These are phyloP conservation scores for Aspergillus bridgeri DNA, from an alignment of 495 filamentous ascomycete species.

Conservation along the genomic window DNA sequence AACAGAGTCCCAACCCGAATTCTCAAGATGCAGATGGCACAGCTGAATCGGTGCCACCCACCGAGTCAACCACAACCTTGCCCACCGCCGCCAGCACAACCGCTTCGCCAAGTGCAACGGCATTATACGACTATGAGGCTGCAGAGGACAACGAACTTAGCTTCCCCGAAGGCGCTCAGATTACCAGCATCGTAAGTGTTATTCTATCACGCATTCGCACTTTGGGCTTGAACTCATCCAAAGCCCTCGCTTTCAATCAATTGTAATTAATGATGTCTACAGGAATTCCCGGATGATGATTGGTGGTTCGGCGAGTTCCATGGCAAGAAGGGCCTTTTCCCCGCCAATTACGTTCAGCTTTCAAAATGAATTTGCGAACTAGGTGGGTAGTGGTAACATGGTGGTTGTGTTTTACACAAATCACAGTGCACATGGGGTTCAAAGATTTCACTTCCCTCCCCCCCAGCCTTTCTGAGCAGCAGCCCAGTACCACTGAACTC, in stretches of 20 bases:
- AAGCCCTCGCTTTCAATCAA: not conserved
- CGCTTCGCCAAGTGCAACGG: constrained; percentile 65
- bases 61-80: constrained; percentile 15
- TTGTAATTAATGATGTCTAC: constrained; percentile 7
- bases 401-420: not conserved
- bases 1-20: constrained; percentile 22
- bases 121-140: constrained; percentile 94
- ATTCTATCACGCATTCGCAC: not conserved
- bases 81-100: constrained; percentile 13
- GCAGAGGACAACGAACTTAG: constrained; percentile 95
- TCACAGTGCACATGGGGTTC: not conserved
- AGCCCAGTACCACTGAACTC: not conserved
- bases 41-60: constrained; percentile 24
- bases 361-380: constrained; percentile 43
- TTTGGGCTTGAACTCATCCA: not conserved
- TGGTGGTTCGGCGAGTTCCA: constrained; percentile 94
- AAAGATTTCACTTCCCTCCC: not conserved
- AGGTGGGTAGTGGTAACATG: not conserved
- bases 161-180: constrained; percentile 84
- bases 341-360: constrained; percentile 76
- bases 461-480: not conserved
- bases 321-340: constrained; percentile 83
- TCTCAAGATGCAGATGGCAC: constrained; percentile 18
- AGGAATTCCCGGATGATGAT: constrained; percentile 97
- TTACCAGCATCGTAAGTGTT: constrained; percentile 54